phyloP scores from a whole-genome alignment of 345 rosid species.

The Citrus maxima region DNA sequence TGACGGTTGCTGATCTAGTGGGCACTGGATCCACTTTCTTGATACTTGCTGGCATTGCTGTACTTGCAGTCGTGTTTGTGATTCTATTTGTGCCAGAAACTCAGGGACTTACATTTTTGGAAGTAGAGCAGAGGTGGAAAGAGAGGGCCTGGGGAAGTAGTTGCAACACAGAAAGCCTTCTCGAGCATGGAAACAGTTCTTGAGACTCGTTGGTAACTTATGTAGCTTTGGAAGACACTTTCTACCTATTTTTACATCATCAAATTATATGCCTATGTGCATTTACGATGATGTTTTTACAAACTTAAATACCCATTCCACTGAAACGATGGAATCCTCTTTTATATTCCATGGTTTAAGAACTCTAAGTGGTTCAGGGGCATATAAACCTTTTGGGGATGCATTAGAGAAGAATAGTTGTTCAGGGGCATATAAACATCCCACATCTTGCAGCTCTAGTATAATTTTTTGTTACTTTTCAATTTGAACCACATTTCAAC shows the following conservation, averaged over 20 bases:
- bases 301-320: no score
- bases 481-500: background rate
- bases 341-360: no score
- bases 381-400: no score
- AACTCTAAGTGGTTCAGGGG: no score
- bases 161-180: conserved; percentile 39
- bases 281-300: no score
- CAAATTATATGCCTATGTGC: no score
- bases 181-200: conserved; percentile 41
- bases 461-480: background rate
- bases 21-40: conserved; percentile 74
- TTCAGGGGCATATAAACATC: conserved; percentile 11
- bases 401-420: no score
- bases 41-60: conserved; percentile 72
- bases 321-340: no score
- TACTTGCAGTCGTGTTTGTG: conserved; percentile 63
- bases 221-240: no score
- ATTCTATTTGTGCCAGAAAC: conserved; percentile 75
- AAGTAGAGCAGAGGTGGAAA: conserved; percentile 87
- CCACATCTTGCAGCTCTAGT: conserved; percentile 49
- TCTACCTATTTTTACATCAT: no score
- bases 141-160: conserved; percentile 68
- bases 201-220: background rate
- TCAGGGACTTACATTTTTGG: conserved; percentile 74
- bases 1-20: conserved; percentile 53